A percentile compares a stretch with the other conserved stretches of the same genome.
These are phyloP conservation scores for Aspergillus sp. DNA, from an alignment of 2,329 filamentous ascomycete genomes.

Conservation along the genomic window DNA sequence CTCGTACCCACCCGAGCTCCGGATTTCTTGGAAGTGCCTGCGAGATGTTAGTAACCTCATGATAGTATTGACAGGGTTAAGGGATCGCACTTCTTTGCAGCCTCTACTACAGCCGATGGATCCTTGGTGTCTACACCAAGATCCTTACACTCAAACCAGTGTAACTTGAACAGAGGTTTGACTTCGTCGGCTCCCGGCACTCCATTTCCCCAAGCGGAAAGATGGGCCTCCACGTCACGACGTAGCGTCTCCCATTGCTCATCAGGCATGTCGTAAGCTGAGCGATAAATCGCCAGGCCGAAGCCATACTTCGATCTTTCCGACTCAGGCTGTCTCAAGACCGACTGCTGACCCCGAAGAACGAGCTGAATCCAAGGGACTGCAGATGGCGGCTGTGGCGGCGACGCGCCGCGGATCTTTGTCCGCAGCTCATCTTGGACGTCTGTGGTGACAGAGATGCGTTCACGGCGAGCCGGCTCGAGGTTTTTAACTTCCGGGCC, in stretches of 20 bases:
- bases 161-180: conserved; percentile 23
- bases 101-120: not conserved
- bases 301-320: not conserved
- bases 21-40: conserved; percentile 16
- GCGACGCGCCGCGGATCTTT: conserved; percentile 13
- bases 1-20: not conserved
- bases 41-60: not conserved
- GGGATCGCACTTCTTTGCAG: not conserved
- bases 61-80: not conserved
- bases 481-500: not conserved
- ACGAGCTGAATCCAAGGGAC: conserved; percentile 19
- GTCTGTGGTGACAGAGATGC: not conserved
- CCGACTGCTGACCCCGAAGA: not conserved
- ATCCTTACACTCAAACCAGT: conserved; percentile 26
- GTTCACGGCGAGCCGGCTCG: not conserved
- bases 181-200: conserved; percentile 19
- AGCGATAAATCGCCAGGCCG: conserved; percentile 26
- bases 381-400: conserved; percentile 3
- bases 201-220: conserved; percentile 24
- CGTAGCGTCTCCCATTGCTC: conserved; percentile 23
- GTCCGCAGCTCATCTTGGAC: conserved; percentile 15
- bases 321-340: not conserved
- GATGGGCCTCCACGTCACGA: conserved; percentile 22
- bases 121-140: not conserved
- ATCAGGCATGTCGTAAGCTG: conserved; percentile 20